Percentiles rank a stretch among this genome's conserved stretches.
phyloP scores from a whole-genome alignment of 192 early-diverging fungal species.

The Coemansia sp. region DNA sequence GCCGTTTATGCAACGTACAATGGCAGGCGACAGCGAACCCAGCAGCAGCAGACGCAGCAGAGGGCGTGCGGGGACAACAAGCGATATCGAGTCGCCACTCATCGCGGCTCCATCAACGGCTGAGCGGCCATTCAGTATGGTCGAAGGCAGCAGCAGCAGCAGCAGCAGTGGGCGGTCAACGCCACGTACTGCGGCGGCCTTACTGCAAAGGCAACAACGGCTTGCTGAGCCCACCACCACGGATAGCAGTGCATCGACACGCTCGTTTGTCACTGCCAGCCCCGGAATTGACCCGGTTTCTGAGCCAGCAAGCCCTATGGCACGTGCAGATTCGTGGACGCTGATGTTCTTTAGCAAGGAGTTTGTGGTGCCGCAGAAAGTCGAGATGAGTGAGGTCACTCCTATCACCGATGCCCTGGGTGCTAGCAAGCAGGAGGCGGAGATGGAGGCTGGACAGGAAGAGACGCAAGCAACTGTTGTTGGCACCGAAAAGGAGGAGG shows the following conservation, averaged over 20 bases:
- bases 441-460: background rate
- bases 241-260: background rate
- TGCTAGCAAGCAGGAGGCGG: background rate
- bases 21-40: background rate
- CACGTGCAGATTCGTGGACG: slow-evolving; percentile 48
- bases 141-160: slow-evolving; percentile 35
- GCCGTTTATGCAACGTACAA: background rate
- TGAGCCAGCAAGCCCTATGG: background rate
- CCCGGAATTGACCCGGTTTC: background rate
- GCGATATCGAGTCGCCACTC: slow-evolving; percentile 49
- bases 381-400: background rate
- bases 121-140: slow-evolving; percentile 48
- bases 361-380: slow-evolving; percentile 37
- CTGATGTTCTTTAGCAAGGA: slow-evolving; percentile 57
- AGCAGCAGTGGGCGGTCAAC: slow-evolving; percentile 4
- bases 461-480: background rate
- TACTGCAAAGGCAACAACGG: slow-evolving; percentile 3
- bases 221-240: slow-evolving; percentile 1
- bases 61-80: slow-evolving; percentile 52
- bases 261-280: slow-evolving; percentile 8
- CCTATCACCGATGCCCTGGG: background rate
- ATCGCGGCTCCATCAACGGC: slow-evolving; percentile 13
- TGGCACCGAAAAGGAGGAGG: background rate
- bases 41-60: slow-evolving; percentile 34
- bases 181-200: slow-evolving; percentile 2